phyloP scores from a whole-genome alignment of 495 filamentous ascomycete genomes.

The Friedmanniomyces endolithicus region DNA sequence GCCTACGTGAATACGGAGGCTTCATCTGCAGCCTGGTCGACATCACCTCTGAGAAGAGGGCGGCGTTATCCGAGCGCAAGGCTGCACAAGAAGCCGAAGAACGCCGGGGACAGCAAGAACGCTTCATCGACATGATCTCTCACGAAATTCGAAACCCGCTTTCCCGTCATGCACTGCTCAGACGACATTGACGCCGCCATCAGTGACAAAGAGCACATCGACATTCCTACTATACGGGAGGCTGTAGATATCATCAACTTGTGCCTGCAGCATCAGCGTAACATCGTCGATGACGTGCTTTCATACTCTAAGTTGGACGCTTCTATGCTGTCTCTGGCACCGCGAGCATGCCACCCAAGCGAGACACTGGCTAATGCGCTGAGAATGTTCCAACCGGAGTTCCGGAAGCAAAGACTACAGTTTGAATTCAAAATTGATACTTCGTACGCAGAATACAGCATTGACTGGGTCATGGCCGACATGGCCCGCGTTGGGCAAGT shows the following conservation, averaged over 20 bases:
- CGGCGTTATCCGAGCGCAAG: constrained; percentile 25
- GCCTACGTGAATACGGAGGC: constrained; percentile 21
- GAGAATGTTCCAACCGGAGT: constrained; percentile 30
- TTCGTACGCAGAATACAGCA: constrained; percentile 20
- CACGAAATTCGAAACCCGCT: constrained; percentile 32
- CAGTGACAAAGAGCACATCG: constrained; percentile 6
- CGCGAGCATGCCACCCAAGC: constrained; percentile 23
- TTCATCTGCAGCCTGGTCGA: constrained; percentile 30
- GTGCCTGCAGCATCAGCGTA: constrained; percentile 28
- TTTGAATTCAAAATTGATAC: constrained; percentile 26
- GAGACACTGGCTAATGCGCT: constrained; percentile 22
- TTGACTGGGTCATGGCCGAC: constrained; percentile 28
- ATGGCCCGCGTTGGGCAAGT: constrained; percentile 28
- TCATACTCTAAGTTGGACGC: constrained; percentile 31
- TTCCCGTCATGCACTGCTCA: constrained; percentile 27
- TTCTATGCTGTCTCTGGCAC: constrained; percentile 28
- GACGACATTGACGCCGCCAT: constrained; percentile 26
- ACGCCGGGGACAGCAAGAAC: constrained; percentile 29
- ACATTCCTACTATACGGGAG: constrained; percentile 20
- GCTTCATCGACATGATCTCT: constrained; percentile 24
- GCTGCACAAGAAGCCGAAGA: constrained; percentile 28
- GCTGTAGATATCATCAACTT: constrained; percentile 28
- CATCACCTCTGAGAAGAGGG: constrained; percentile 28
- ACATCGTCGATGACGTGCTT: constrained; percentile 30
- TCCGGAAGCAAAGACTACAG: constrained; percentile 25